Evolutionary conservation across 2,329 filamentous ascomycete genomes (phyloP), one percentile per base, ranked within the genome.

Genomic region (Fusarium sp.): DNA sequence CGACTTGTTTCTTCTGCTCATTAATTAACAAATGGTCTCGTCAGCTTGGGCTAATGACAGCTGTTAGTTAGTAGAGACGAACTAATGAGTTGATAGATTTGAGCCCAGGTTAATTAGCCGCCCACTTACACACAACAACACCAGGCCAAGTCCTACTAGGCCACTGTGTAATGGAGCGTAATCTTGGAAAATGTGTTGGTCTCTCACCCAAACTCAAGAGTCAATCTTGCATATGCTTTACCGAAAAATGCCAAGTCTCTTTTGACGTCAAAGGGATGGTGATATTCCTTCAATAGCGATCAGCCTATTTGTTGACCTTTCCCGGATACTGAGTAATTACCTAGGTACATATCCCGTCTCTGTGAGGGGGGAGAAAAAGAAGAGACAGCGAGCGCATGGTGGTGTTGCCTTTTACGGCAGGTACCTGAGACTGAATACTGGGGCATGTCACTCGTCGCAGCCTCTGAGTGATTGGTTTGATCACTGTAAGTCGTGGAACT

Each of bases 1-100:
- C 50, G 38, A 61, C 50, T 56, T 61, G 38, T 42, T 51, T 51
- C 36, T 57, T 56, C 10, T 50, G 45, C 35, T 60, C n/a, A 33
- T 20, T 24, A 33, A 33, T 24, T 24, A 14, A 36, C 24, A 42
- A 50, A 42, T 36, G 36, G 33, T 30, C 45, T 31, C 35, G 28
- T 41, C 61, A 71, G 44, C 56, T 51, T 59, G 35, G 47, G 56
- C 58, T 71, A 73, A 68, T 73, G 71, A 74, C 28, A 53, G 42
- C 36, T 61, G 36, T 48, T 51, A 56, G 36, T 48, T 51, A 56
- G 57, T 39, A 51, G 36, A 47, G 20, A 26, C n/a, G 42, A 53
- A 53, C 65, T 65, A 65, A 70, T 24, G 26, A 30, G 20, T 36
- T 63, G 64, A 68, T 63, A 53, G 50, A 57, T 56, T 63, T 45